phyloP scores from a whole-genome alignment of 352 stramenopile genomes.

The Globisporangium iwayamae region DNA sequence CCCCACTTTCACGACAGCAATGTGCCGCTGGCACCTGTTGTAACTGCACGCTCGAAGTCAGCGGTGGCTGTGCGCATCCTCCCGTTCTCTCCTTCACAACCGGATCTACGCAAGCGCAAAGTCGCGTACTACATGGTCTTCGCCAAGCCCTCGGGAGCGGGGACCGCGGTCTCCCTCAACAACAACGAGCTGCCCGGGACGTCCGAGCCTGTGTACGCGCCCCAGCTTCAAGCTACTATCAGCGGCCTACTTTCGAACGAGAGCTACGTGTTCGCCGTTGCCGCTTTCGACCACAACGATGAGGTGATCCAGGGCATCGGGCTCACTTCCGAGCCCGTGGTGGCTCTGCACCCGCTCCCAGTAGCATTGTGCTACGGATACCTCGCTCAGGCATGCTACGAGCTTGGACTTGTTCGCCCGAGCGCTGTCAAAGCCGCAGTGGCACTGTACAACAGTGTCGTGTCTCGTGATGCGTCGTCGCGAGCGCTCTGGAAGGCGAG shows the following conservation, averaged over 20 bases:
- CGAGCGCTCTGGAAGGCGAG: constrained; percentile 48
- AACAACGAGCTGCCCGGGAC: constrained; percentile 67
- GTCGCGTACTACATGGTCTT: constrained; percentile 80
- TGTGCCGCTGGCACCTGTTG: constrained; percentile 37
- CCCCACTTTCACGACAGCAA: background rate
- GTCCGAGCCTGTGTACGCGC: constrained; percentile 38
- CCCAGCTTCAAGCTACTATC: constrained; percentile 31
- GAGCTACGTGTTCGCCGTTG: constrained; percentile 81
- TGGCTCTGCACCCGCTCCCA: constrained; percentile 64
- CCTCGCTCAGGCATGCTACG: constrained; percentile 49
- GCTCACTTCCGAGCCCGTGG: constrained; percentile 51
- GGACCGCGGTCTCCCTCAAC: constrained; percentile 74
- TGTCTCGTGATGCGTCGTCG: constrained; percentile 27
- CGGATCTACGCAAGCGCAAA: constrained; percentile 23
- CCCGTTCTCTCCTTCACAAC: constrained; percentile 26
- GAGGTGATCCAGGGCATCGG: constrained; percentile 70
- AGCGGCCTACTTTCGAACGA: constrained; percentile 59
- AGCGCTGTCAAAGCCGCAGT: constrained; percentile 35
- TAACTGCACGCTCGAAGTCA: constrained; percentile 52
- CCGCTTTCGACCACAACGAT: constrained; percentile 62
- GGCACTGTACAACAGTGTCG: constrained; percentile 44
- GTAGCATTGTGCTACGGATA: constrained; percentile 69
- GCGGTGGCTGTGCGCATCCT: constrained; percentile 49
- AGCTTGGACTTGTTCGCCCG: constrained; percentile 22
- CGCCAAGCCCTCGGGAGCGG: constrained; percentile 59